Evolutionary conservation across 2,329 filamentous ascomycete genomes (phyloP).

Genomic region (Cordyceps javanica): DNA sequence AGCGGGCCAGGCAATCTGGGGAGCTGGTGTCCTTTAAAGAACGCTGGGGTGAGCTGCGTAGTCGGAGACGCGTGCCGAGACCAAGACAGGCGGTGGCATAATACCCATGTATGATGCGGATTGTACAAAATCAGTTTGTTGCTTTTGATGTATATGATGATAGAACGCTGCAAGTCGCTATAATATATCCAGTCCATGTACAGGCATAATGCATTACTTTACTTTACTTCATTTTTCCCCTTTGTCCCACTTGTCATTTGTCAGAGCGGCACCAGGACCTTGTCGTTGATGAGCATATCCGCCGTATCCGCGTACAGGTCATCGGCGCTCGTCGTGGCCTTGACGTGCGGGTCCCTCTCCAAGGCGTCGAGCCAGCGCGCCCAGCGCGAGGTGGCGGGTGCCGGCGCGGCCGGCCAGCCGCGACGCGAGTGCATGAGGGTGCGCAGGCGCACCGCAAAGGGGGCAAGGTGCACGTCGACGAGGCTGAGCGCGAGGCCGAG

Average conservation of each 20-base stretch:
- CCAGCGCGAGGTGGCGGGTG: conserved; percentile 54
- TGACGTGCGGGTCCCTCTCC: conserved; percentile 56
- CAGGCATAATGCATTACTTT: neutral
- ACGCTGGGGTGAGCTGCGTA: conserved; percentile 35
- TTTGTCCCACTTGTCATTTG: no score
- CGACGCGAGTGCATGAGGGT: conserved; percentile 59
- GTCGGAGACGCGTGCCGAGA: conserved; percentile 8
- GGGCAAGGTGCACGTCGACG: conserved; percentile 70
- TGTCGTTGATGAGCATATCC: conserved; percentile 39
- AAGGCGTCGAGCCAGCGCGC: conserved; percentile 64
- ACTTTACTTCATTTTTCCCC: neutral
- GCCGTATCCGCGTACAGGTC: conserved; percentile 48
- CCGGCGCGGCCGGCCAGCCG: conserved; percentile 23
- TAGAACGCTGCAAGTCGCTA: neutral
- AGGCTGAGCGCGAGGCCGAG: conserved; percentile 45
- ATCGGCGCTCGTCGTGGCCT: conserved; percentile 60
- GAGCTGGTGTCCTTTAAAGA: conserved; percentile 38
- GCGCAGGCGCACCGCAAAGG: conserved; percentile 65
- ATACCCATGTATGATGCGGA: neutral
- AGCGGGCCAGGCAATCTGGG: conserved; percentile 37
- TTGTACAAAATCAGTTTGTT: neutral
- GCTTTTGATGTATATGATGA: neutral
- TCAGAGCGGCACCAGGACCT: neutral
- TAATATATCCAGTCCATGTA: neutral
- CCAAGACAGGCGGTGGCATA: neutral